Base-by-base conservation (phyloP, 305 asterid species). In the Solanum aculeatissimum region DNA sequence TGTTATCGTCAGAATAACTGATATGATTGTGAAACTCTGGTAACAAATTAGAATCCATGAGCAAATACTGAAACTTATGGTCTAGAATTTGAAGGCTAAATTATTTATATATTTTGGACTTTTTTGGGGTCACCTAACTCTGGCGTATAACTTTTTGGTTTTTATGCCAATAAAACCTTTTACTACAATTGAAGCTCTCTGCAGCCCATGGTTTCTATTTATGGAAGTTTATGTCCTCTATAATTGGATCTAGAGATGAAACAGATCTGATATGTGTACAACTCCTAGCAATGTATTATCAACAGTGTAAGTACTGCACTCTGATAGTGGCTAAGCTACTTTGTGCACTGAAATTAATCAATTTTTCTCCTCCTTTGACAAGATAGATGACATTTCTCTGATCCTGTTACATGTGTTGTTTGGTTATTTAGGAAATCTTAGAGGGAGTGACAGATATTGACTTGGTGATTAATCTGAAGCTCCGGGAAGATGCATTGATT, bases 381-480 rank as follows among this genome's bases (percentile, higher is more conserved):
- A 43, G 27, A 68, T 68, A 51, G 43, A 72, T 9, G 19, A 12
- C 47, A 21, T 85, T 19, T 40, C 21, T 72, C 29, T 72, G n/a
- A 11, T 77, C 63, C 25, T 25, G 14, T 77, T 51, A 29, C 45
- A 23, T 77, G 27, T 77, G 47, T 51, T 77, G 19, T 43, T 65
- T 32, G 29, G 25, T 75, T 72, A 81, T 85, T 65, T 23, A 97
- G 99, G 98, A 97, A 94, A 97, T 97, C 60, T 83, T 97, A 83
- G 98, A 95, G 89, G 96, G 92, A 35, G 99, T 97, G 27, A 92
- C 95, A 13, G 90, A 94, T 85, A 95, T 97, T 81, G 99, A 95
- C 89, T 86, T 95, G 93, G 98, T 94, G 58, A 91, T 97, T 81
- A 97, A 97, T 87, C 94, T 97, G 89, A 97, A 94, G 91, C 98